Evolutionary conservation across 2,329 filamentous ascomycete species (phyloP).

Genomic region (Trichoderma breve): DNA sequence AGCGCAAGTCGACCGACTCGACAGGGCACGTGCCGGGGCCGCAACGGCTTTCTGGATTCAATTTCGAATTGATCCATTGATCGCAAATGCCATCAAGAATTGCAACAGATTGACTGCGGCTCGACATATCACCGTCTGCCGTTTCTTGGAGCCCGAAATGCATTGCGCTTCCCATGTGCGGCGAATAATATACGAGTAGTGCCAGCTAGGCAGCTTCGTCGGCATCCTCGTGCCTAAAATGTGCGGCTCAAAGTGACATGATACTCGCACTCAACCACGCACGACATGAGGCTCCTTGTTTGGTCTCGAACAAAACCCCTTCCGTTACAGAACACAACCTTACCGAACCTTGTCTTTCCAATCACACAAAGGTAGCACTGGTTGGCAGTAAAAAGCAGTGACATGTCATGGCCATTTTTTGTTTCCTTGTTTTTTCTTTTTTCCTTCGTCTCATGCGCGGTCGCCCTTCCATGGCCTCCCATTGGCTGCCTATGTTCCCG

Average conservation of each 20-base stretch:
- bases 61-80: not conserved
- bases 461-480: not conserved
- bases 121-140: not conserved
- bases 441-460: not conserved
- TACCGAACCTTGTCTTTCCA: not conserved
- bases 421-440: not conserved
- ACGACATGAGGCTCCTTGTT: not conserved
- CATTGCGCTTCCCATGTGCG: not conserved
- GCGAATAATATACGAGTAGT: not conserved
- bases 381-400: not conserved
- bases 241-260: not conserved
- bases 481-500: not conserved
- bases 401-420: not conserved
- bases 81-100: not conserved
- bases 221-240: not conserved
- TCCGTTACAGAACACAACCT: not conserved
- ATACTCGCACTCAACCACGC: not conserved
- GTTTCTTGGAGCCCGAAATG: not conserved
- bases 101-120: not conserved
- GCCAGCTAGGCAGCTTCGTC: not conserved
- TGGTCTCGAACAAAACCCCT: not conserved
- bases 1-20: not conserved
- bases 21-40: slow-evolving; percentile 15
- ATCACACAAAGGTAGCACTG: not conserved
- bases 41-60: not conserved